Evolutionary conservation across 352 stramenopile genomes (phyloP).

Genomic region (Phytophthora parvispora): DNA sequence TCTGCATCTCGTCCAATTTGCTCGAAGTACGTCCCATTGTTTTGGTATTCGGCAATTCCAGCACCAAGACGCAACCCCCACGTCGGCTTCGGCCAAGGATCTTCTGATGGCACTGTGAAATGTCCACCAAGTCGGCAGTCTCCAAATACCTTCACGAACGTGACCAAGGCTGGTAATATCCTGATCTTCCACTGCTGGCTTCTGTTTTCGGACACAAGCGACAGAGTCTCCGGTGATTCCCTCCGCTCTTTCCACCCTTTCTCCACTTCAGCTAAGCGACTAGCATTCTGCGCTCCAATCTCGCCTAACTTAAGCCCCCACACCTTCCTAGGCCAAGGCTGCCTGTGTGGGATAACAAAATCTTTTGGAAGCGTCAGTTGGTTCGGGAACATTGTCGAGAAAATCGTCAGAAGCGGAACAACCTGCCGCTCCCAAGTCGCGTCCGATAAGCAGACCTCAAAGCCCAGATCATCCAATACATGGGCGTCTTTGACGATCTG

Average conservation of each 20-base stretch:
- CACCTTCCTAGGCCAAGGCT: slow-evolving; percentile 30
- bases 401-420: slow-evolving; percentile 31
- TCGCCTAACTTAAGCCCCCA: slow-evolving; percentile 31
- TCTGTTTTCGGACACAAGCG: slow-evolving; percentile 12
- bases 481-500: slow-evolving; percentile 27
- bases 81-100: slow-evolving; percentile 30
- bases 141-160: slow-evolving; percentile 33
- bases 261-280: slow-evolving; percentile 12
- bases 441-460: slow-evolving; percentile 30
- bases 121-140: slow-evolving; percentile 27
- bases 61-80: slow-evolving; percentile 32
- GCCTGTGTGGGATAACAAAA: slow-evolving; percentile 29
- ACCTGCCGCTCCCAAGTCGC: slow-evolving; percentile 28
- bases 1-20: slow-evolving; percentile 39
- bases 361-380: slow-evolving; percentile 6
- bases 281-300: slow-evolving; percentile 21
- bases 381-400: slow-evolving; percentile 20
- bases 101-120: slow-evolving; percentile 31
- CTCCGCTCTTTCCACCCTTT: slow-evolving; percentile 18
- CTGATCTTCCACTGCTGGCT: slow-evolving; percentile 19
- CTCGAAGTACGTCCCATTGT: slow-evolving; percentile 32
- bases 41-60: slow-evolving; percentile 17
- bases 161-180: slow-evolving; percentile 30
- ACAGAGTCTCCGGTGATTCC: neutral
- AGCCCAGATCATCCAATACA: slow-evolving; percentile 28